These are phyloP conservation scores for Phylloporus scabripes DNA, from an alignment of 768 basidiomycete genomes.

Conservation along the genomic window DNA sequence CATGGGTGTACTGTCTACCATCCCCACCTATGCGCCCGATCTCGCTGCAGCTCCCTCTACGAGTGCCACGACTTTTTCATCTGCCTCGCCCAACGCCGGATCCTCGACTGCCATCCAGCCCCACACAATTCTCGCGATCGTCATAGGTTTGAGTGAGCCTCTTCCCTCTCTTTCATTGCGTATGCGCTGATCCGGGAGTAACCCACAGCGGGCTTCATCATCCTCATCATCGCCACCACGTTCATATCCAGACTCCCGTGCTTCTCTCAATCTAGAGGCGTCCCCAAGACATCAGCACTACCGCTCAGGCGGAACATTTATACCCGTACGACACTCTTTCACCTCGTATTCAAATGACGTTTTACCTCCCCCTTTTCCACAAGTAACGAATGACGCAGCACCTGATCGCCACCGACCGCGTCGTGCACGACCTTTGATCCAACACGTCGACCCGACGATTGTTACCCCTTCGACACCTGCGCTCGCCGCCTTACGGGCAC, in stretches of 20 bases:
- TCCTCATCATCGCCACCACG: conserved; percentile 4
- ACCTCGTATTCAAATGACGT: not conserved
- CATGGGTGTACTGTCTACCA: not conserved
- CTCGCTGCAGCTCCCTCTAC: not conserved
- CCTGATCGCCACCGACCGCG: not conserved
- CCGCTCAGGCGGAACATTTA: not conserved
- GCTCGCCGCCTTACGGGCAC: not conserved
- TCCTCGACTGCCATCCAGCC: conserved; percentile 4
- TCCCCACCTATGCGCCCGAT: not conserved
- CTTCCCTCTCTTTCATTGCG: not conserved
- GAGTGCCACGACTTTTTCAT: not conserved
- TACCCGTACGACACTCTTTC: not conserved
- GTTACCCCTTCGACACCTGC: not conserved
- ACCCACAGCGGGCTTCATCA: conserved; percentile 9
- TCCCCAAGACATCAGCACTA: not conserved
- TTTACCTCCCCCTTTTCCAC: not conserved
- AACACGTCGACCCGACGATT: conserved; percentile 5
- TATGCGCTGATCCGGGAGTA: not conserved
- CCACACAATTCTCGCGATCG: conserved; percentile 8
- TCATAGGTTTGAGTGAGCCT: conserved; percentile 13
- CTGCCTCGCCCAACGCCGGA: not conserved
- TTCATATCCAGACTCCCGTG: conserved; percentile 2
- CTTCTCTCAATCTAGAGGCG: not conserved
- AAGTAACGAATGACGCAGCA: not conserved
- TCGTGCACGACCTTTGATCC: not conserved